Evolutionary conservation across 306 rosid genomes (phyloP).

Genomic region (Medicago lupulina): DNA sequence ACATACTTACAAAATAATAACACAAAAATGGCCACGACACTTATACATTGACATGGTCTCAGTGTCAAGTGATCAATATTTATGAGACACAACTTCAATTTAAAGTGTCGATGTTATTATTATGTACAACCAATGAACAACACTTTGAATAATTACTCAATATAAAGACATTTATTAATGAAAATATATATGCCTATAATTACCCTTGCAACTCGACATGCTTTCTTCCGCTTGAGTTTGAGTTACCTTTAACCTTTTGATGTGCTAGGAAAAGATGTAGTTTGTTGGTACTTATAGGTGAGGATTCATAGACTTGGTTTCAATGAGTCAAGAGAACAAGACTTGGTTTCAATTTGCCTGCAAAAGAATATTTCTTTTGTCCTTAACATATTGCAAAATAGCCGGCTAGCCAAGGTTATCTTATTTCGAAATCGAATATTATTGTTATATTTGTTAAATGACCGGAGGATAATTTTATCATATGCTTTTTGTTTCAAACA

Average conservation of each 20-base stretch:
- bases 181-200: neutral
- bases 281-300: slow-evolving; percentile 24
- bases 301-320: slow-evolving; percentile 10
- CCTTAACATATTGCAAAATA: neutral
- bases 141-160: no score
- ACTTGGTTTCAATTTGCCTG: neutral
- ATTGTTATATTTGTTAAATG: slow-evolving; percentile 1
- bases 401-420: slow-evolving; percentile 7
- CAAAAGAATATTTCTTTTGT: neutral
- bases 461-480: neutral
- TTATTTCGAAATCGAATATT: neutral
- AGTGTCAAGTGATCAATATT: no score
- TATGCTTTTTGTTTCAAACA: slow-evolving; percentile 4
- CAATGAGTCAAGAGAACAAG: neutral
- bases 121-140: neutral
- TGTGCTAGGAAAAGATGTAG: slow-evolving; percentile 18
- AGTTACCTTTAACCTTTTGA: neutral
- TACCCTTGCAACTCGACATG: slow-evolving; percentile 42
- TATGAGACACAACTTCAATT: no score
- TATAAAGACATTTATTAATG: neutral
- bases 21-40: no score
- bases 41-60: no score
- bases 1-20: no score
- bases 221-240: slow-evolving; percentile 27
- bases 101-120: neutral